phyloP scores from a whole-genome alignment of 1,284 basidiomycete genomes.

The Pisolithus thermaeus region DNA sequence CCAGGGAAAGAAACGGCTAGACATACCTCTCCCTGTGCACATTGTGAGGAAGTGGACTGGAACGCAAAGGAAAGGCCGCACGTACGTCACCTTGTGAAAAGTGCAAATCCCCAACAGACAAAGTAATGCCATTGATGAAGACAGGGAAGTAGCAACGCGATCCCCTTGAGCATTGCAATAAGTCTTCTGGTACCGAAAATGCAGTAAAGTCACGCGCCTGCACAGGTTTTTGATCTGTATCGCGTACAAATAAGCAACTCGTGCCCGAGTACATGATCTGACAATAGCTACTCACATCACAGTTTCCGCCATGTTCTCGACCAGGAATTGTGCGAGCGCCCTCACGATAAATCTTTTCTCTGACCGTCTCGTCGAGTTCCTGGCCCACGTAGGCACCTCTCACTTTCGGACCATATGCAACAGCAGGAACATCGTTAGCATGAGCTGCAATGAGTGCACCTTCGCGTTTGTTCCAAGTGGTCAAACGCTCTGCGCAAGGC shows the following conservation, averaged over 20 bases:
- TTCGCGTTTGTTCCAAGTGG: too few species aligned
- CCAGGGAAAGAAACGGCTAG: not conserved
- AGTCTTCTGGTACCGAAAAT: not conserved
- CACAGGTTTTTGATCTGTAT: slow-evolving; percentile 38
- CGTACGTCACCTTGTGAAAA: slow-evolving; percentile 69
- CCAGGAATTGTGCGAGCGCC: slow-evolving; percentile 74
- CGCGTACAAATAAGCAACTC: too few species aligned
- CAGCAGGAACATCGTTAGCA: too few species aligned
- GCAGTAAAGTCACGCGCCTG: slow-evolving; percentile 31
- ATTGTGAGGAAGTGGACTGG: slow-evolving; percentile 6
- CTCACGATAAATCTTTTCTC: slow-evolving; percentile 55
- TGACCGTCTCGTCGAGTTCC: slow-evolving; percentile 36
- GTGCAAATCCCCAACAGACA: slow-evolving; percentile 77
- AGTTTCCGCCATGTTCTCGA: slow-evolving; percentile 80
- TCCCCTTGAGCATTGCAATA: slow-evolving; percentile 34
- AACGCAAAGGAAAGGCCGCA: slow-evolving; percentile 30
- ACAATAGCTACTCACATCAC: slow-evolving; percentile 48
- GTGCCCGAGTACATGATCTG: too few species aligned
- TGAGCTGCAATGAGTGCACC: too few species aligned
- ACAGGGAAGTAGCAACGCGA: slow-evolving; percentile 76
- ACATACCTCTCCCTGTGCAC: slow-evolving; percentile 46
- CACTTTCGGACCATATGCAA: too few species aligned
- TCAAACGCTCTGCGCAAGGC: too few species aligned
- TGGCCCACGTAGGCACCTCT: slow-evolving; percentile 50
- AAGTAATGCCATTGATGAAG: slow-evolving; percentile 68